phyloP scores from a whole-genome alignment of 169 alveolate genomes.

The Eimeria brunetti region DNA sequence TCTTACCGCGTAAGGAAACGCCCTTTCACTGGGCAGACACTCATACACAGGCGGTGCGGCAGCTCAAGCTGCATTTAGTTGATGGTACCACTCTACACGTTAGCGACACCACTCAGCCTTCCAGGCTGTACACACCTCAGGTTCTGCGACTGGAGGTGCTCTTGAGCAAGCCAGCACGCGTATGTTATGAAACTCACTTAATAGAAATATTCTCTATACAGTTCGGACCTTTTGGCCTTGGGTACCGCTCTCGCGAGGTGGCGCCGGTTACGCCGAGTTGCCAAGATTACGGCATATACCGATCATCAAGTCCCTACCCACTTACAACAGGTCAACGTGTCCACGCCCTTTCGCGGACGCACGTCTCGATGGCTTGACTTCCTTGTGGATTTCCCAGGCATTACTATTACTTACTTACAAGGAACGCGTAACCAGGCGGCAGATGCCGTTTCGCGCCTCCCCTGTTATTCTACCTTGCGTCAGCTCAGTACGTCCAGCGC shows the following conservation, averaged over 20 bases:
- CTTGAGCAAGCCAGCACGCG: not conserved
- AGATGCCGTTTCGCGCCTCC: not conserved
- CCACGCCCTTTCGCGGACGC: not conserved
- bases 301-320: not conserved
- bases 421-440: not conserved
- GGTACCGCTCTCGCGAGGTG: not conserved
- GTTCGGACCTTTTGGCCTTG: not conserved
- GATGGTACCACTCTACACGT: not conserved
- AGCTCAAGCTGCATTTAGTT: not conserved
- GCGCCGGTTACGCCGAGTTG: not conserved
- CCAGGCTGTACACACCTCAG: not conserved
- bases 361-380: not conserved
- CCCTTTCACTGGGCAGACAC: not conserved
- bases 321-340: not conserved
- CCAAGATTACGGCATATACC: not conserved
- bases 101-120: not conserved
- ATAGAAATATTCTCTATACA: not conserved
- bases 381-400: not conserved
- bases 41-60: conserved; percentile 12
- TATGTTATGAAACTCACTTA: not conserved
- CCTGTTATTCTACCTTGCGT: not conserved
- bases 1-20: not conserved
- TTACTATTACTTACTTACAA: not conserved
- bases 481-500: not conserved
- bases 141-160: not conserved